Base-by-base conservation (phyloP, 306 rosid species). In the Ormosia emarginata region DNA sequence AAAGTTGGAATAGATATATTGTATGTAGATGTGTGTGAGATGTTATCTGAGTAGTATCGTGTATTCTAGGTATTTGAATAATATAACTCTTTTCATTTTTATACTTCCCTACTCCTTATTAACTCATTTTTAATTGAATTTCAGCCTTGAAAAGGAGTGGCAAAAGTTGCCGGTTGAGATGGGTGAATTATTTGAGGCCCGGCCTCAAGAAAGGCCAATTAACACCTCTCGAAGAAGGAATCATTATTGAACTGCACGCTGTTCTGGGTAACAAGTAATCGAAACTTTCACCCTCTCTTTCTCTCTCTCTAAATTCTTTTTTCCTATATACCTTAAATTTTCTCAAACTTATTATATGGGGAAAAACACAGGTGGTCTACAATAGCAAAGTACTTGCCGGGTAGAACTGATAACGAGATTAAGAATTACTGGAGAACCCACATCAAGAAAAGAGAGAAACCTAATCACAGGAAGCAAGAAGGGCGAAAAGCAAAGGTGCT, bases 371-470 rank as follows among this genome's bases (percentile, higher is more conserved):
- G 95, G 86, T 93, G 97, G 97, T 91, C 97, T 10, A 88, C 91
- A 34, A 93, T 93, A 50, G 97, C 95, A 10, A 90, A 84, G 73
- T 93, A 88, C 83, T 84, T 93, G 84, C 91, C 95, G 0, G 97
- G 97, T 32, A 91, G 97, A 86, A 93, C 97, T 7, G 97, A 93
- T 70, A 93, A 93, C 4, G 92, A 88, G 81, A 90, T 91, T 3
- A 93, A 93, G 74, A 93, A 93, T 85, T 93, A 84, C 61, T 90
- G 94, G 95, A 89, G 97, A 84, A 93, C 95, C 8, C 90, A 88
- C 81, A 89, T 89, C 81, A 85, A 86, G 82, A 91, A 84, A 78
- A 90, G 79, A 69, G 85, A 87, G 10, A 87, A 81, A 50, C 5
- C 81, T 55, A 79, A 81, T 41, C 70, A 64, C 6, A 78, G 73